Base-by-base conservation (phyloP, 306 rosid genomes). In the Fragaria ananassa region DNA sequence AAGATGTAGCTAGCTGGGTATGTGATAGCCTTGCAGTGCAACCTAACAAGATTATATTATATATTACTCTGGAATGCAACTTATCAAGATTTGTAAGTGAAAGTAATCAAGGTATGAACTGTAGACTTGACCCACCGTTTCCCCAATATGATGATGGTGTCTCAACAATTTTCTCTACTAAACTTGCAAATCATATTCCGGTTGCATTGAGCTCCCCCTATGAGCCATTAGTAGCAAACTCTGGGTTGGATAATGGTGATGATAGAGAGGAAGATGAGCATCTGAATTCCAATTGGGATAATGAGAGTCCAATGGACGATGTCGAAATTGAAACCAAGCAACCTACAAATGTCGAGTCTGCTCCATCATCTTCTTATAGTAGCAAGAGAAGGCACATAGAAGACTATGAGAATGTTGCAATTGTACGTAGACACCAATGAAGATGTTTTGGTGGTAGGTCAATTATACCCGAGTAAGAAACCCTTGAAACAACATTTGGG, bases 401-500 rank as follows among this genome's bases (percentile, higher is more conserved):
- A 58, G 65, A 58, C 6, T 58, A 10, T 58, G 37, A 58, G 2
- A 58, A 12, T 58, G 15, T 58, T 57, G 5, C 12, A 21, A 1
- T 29, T 10, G n/a, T n/a, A n/a, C n/a, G 14, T 58, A 2, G 13
- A 25, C 15, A 61, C 66, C 0, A 11, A 3, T 13, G 50, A 19
- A 10, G 72, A 75, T 10, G 3, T 75, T 2, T 47, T 31, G 23
- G 39, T 51, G 1, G 41, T 37, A 4, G 41, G 63, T 34, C 19
- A 47, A 15, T 12, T 64, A 31, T 64, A 25, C 17, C 5, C 51
- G 11, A 75, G 50, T 25, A 47, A 75, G 44, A 64, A 64, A 47
- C 39, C 66, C 23, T 47, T 75, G 79, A 42, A 64, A 37, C 8
- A 29, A 66, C 37, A 64, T 39, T 35, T 64, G 7, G 41, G 71